Conservation (phyloP, 257 asterid genomes). For the Handroanthus guayacan region DNA sequence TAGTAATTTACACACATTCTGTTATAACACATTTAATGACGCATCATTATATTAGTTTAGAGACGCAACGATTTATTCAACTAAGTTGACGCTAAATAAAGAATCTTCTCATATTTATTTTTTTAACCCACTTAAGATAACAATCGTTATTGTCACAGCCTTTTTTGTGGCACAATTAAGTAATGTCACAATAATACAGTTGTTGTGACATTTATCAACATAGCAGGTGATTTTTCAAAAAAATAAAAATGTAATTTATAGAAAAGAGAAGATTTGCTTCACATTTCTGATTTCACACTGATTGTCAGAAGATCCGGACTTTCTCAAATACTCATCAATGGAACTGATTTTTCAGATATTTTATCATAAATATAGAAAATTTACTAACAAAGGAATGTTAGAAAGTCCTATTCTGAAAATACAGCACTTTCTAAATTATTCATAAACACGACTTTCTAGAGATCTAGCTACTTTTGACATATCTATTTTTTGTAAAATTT, state of each 20-base stretch:
- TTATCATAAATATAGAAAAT: not conserved
- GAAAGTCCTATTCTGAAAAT: not conserved
- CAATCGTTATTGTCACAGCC: too few relatives aligned
- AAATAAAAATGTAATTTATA: not conserved
- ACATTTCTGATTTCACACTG: not conserved
- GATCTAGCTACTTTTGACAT: not conserved
- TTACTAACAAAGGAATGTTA: not conserved
- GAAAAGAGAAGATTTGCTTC: not conserved
- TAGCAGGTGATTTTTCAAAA: too few relatives aligned
- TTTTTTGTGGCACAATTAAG: too few relatives aligned
- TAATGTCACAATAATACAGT: too few relatives aligned
- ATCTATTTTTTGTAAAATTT: not conserved
- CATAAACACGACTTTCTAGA: not conserved
- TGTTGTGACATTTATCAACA: too few relatives aligned
- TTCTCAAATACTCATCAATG: not conserved
- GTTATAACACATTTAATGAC: too few relatives aligned
- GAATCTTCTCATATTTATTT: too few relatives aligned
- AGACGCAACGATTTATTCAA: too few relatives aligned
- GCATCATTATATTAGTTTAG: too few relatives aligned
- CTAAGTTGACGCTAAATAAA: too few relatives aligned
- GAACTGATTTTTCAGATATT: not conserved
- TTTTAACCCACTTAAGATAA: too few relatives aligned
- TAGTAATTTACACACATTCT: too few relatives aligned
- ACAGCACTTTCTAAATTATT: not conserved
- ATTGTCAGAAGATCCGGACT: not conserved